These are phyloP conservation scores for Aspergillus tamarii DNA, from an alignment of 2,329 filamentous ascomycete species.

Conservation along the genomic window DNA sequence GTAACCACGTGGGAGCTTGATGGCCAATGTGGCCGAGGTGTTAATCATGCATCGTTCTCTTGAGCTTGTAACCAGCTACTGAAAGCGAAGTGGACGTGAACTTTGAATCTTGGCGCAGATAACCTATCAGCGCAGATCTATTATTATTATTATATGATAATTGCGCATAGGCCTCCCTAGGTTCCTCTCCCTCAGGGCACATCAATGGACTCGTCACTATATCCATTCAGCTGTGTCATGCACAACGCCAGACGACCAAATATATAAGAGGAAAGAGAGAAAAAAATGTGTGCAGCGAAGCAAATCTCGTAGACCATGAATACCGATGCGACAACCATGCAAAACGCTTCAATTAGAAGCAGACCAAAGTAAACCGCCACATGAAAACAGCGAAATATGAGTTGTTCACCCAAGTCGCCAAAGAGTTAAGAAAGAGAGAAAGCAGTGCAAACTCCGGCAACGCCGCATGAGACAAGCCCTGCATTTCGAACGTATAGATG, in stretches of 20 bases:
- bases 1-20: not conserved
- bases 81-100: conserved; percentile 12
- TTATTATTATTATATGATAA: conserved; percentile 19
- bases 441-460: not conserved
- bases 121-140: conserved; percentile 10
- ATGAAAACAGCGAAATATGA: conserved; percentile 6
- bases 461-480: not conserved
- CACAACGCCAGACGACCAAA: conserved; percentile 15
- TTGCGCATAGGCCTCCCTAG: not conserved
- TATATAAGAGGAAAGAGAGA: conserved; percentile 8
- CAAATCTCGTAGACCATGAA: conserved; percentile 15
- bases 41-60: not conserved
- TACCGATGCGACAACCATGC: conserved; percentile 5
- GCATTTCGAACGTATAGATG: not conserved
- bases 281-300: conserved; percentile 13
- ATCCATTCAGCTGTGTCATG: conserved; percentile 18
- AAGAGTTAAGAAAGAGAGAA: not conserved
- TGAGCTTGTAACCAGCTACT: conserved; percentile 17
- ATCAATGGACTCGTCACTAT: conserved; percentile 19
- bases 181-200: conserved; percentile 3
- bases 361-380: not conserved
- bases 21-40: not conserved
- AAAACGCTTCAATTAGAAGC: not conserved
- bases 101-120: conserved; percentile 5
- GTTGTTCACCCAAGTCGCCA: not conserved